Percentiles rank a stretch among this genome's conserved stretches.
These are phyloP conservation scores for Verticillium tricorpus DNA, from an alignment of 2,329 filamentous ascomycete genomes.

Conservation along the genomic window DNA sequence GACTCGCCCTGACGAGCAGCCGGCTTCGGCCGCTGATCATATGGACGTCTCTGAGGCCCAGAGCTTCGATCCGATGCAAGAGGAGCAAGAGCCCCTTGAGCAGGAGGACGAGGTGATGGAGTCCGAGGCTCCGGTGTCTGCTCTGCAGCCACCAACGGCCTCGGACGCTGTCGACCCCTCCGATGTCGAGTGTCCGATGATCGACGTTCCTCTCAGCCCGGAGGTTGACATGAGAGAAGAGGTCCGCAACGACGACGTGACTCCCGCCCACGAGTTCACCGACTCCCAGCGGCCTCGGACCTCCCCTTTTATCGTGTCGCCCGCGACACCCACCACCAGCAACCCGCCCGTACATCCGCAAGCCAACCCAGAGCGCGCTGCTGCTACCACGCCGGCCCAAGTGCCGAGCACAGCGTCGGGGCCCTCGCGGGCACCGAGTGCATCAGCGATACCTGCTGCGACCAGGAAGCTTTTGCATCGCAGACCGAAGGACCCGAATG, in stretches of 20 bases:
- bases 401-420: background rate
- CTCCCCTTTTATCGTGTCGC: background rate
- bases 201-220: background rate
- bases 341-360: background rate
- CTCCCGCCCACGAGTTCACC: background rate
- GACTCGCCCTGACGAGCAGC: background rate
- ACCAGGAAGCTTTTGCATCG: background rate
- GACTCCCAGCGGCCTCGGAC: background rate
- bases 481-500: background rate
- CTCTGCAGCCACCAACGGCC: background rate
- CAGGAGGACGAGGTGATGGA: background rate
- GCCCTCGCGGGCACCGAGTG: background rate
- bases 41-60: background rate
- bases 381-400: background rate
- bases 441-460: background rate
- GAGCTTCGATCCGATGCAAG: background rate
- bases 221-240: background rate
- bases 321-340: background rate
- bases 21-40: background rate
- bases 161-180: background rate
- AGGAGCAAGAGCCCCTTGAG: background rate
- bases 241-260: background rate
- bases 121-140: background rate
- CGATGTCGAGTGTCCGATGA: background rate
- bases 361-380: background rate